Evolutionary conservation across 495 filamentous ascomycete genomes (phyloP).

Genomic region (Halenospora varia): DNA sequence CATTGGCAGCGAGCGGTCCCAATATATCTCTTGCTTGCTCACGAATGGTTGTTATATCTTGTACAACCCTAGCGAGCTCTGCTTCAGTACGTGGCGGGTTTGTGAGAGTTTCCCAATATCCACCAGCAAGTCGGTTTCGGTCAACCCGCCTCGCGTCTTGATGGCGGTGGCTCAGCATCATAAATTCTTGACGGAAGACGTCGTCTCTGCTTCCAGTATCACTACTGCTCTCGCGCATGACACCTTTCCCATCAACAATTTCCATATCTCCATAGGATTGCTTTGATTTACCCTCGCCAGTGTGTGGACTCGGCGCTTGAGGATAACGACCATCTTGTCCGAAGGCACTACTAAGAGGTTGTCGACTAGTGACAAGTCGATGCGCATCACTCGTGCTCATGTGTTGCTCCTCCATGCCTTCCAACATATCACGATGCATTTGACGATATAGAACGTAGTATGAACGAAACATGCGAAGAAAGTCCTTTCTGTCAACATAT

Average conservation of each 20-base stretch:
- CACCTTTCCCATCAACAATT: constrained; percentile 46
- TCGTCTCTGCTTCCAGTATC: constrained; percentile 46
- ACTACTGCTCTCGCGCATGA: constrained; percentile 27
- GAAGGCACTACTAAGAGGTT: constrained; percentile 74
- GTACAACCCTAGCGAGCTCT: constrained; percentile 5
- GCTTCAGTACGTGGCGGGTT: constrained; percentile 20
- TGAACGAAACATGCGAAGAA: constrained; percentile 84
- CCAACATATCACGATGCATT: constrained; percentile 78
- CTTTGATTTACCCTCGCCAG: constrained; percentile 59
- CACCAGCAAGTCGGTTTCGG: background rate
- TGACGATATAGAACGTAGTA: constrained; percentile 85
- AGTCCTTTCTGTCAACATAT: constrained; percentile 82
- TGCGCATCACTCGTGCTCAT: constrained; percentile 67
- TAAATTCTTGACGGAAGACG: constrained; percentile 22
- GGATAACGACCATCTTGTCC: constrained; percentile 59
- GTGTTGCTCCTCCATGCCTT: constrained; percentile 74
- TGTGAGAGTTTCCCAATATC: constrained; percentile 23
- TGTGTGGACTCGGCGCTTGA: constrained; percentile 49
- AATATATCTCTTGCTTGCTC: constrained; percentile 2
- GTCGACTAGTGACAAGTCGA: constrained; percentile 67
- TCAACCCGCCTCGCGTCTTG: background rate
- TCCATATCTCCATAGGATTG: constrained; percentile 58
- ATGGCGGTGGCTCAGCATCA: background rate
- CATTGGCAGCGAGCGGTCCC: background rate
- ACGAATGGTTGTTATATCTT: constrained; percentile 3